Evolutionary conservation across 345 rosid species (phyloP), one percentile per base, ranked within the genome.

Genomic region (Leavenworthia alabamica): DNA sequence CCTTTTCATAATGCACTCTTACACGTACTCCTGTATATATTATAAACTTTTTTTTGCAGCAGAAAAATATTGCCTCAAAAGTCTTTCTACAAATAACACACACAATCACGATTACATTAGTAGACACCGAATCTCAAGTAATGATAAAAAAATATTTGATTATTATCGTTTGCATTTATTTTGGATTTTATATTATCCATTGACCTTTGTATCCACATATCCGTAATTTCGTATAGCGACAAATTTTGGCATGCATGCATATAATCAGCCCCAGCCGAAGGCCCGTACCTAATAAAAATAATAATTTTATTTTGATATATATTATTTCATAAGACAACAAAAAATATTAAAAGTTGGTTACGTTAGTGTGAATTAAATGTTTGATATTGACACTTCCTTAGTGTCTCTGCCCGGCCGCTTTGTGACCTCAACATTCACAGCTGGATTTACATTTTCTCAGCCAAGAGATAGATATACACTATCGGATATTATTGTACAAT

Each of bases 361-460:
- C 60, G 54, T 42, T 42, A 23, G 60, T 51, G 58, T 62, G 59
- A 70, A 62, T 22, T 56, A 22, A 63, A 56, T 70, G 74, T 63
- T 40, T 52, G 78, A 76, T n/a, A 56, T 57, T 44, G 71, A 71
- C 79, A 68, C 24, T 66, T 66, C 68, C 68, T 66, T 39, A 37
- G 67, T 77, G 61, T 53, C 64, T 49, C 32, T 63, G 29, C 70
- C 56, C 47, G 56, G 60, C 75, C 69, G 64, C 75, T 48, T 39
- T 63, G 75, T 47, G 59, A 64, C 46, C 59, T 42, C 45, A 31
- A 48, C 59, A 47, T 39, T 62, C 64, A 70, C 74, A 70, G 64
- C 70, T 63, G 64, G 64, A 48, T 31, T 70, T 45, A 36, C 62
- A 41, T 26, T 28, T 31, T 7, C 52, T 22, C 39, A 43, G 22